Conservation (phyloP, 2,329 filamentous ascomycete genomes). For the Chalara sp. region DNA sequence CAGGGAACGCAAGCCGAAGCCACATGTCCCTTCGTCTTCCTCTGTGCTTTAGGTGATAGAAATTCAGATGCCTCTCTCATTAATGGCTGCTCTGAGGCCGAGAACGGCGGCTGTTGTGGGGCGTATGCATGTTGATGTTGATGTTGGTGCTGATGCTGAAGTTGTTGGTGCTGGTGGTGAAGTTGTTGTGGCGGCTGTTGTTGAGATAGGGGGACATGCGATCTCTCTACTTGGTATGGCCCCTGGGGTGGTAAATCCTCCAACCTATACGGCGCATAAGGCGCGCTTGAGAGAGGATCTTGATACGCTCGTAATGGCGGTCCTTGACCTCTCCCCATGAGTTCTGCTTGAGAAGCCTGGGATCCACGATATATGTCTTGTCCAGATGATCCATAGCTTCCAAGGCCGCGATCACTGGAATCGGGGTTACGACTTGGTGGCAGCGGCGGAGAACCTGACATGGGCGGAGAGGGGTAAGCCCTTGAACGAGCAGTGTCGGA, state of each 20-base stretch:
- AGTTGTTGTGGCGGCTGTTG: too few species aligned
- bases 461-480: slow-evolving; percentile 67
- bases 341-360: slow-evolving; percentile 20
- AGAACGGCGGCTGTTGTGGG: slow-evolving; percentile 17
- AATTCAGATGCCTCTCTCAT: slow-evolving; percentile 40
- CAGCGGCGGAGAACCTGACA: slow-evolving; percentile 62
- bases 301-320: slow-evolving; percentile 32
- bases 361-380: slow-evolving; percentile 45
- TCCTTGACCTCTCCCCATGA: slow-evolving; percentile 17
- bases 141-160: slow-evolving; percentile 7
- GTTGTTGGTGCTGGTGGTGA: neutral
- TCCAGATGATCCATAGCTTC: slow-evolving; percentile 34
- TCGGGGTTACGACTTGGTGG: slow-evolving; percentile 53
- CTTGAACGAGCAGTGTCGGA: slow-evolving; percentile 47
- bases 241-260: slow-evolving; percentile 14
- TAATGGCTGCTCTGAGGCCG: slow-evolving; percentile 25
- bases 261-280: slow-evolving; percentile 12
- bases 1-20: slow-evolving; percentile 81
- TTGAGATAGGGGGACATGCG: too few species aligned
- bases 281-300: slow-evolving; percentile 19
- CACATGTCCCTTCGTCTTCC: slow-evolving; percentile 74
- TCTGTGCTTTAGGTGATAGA: slow-evolving; percentile 52
- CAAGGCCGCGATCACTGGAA: slow-evolving; percentile 47
- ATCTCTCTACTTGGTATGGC: too few species aligned
- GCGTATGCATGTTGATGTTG: slow-evolving; percentile 15